Base-by-base conservation (phyloP, 169 alveolate species). In the Plasmodium falciparum region DNA sequence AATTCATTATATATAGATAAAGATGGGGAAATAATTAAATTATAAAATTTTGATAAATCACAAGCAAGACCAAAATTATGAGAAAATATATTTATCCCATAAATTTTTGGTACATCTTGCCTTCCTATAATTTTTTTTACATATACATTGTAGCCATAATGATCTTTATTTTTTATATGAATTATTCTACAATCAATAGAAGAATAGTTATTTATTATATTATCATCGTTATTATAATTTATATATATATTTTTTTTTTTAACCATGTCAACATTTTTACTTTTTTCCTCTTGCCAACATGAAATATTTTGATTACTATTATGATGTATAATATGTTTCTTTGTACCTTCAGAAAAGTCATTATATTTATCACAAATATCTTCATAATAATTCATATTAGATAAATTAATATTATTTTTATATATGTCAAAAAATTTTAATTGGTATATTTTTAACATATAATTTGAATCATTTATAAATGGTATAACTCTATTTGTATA, bases 1-100 rank as follows among this genome's bases (percentile, higher is more conserved):
- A 69, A 70, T 22, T 67, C 90, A 62, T 80, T 80, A 80, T 69
- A 67, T 80, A 80, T 67, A 47, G 83, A 69, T 33, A 80, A 69
- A 13, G 90, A 26, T 12, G 90, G 90, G 17, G 1, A 9, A 49
- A 80, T 67, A 80, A 80, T 69, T 26, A 80, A 47, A 43, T 43
- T 69, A 43, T 80, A 80, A 80, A 67, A 80, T 67, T 69, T 39
- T 39, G 90, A 80, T 52, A 80, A 54, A 67, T 80, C 83, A 49
- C 90, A 80, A 9, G 73, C 90, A 67, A 67, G 43, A 15, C 66
- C 24, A 17, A 69, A 65, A 20, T 67, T 17, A 24, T 80, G 66
- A 11, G 83, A 80, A 45, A 69, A 80, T 11, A 80, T 45, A 67
- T 80, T 47, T 67, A 80, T 69, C 8, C 83, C 90, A 39, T 66